Evolutionary conservation across 148 eudicot species (phyloP).

Genomic region (Pharnaceum exiguum): DNA sequence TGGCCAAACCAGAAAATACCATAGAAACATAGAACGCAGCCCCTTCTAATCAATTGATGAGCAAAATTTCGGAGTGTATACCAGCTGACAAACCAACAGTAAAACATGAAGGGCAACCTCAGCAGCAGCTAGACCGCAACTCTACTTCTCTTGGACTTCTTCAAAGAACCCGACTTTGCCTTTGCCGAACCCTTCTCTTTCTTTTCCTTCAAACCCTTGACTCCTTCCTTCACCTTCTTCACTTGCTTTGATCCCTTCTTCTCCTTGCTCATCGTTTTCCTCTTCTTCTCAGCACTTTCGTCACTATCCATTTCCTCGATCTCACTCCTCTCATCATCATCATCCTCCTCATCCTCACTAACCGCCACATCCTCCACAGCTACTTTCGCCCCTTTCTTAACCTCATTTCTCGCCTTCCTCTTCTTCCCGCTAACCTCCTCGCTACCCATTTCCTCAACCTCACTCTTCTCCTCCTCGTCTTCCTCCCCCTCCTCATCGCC

Average conservation of each 20-base stretch:
- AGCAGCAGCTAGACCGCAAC: slow-evolving; percentile 9
- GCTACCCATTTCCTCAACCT: slow-evolving; percentile 8
- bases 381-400: not conserved
- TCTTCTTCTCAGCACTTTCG: slow-evolving; percentile 19
- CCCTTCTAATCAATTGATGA: too few species aligned
- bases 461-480: slow-evolving; percentile 9
- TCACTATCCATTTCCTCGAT: slow-evolving; percentile 1
- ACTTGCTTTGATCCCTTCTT: not conserved
- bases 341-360: not conserved
- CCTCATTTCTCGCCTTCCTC: slow-evolving; percentile 4
- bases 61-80: too few species aligned
- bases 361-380: too few species aligned
- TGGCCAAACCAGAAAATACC: too few species aligned
- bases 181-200: not conserved
- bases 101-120: not conserved
- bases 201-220: slow-evolving; percentile 19
- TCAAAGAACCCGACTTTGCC: slow-evolving; percentile 5
- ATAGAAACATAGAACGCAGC: too few species aligned
- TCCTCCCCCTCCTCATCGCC: slow-evolving; percentile 25
- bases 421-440: slow-evolving; percentile 11
- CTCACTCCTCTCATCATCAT: not conserved
- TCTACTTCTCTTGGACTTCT: slow-evolving; percentile 27
- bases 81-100: too few species aligned
- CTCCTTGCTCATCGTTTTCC: slow-evolving; percentile 2
- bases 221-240: slow-evolving; percentile 13